Percentiles rank a stretch among this genome's conserved stretches.
Conservation (phyloP, 169 alveolate species). For the Babesia caballi region DNA sequence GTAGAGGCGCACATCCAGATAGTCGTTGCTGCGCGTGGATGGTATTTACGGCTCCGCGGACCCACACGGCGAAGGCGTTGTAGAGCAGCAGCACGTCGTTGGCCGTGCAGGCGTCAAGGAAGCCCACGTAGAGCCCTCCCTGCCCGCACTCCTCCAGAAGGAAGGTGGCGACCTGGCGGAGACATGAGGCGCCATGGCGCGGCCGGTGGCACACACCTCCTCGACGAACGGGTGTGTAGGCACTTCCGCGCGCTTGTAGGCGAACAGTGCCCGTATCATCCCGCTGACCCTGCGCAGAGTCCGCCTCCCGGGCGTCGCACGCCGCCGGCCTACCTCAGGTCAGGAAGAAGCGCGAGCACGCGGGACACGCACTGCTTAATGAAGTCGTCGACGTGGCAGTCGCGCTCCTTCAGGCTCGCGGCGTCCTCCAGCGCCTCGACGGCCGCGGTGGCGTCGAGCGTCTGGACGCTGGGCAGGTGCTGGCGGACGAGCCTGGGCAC, state of each 20-base stretch:
- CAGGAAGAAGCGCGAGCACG: conserved; percentile 48
- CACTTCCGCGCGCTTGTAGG: conserved; percentile 18
- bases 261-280: conserved; percentile 31
- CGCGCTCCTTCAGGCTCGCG: conserved; percentile 28
- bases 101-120: conserved; percentile 22
- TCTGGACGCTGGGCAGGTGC: conserved; percentile 28
- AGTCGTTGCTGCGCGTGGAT: conserved; percentile 14
- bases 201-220: conserved; percentile 22
- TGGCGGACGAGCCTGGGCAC: conserved; percentile 51
- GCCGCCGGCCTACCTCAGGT: conserved; percentile 34
- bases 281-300: conserved; percentile 28
- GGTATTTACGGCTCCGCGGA: neutral
- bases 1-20: neutral
- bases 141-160: conserved; percentile 28
- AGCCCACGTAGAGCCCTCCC: conserved; percentile 5
- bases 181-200: neutral
- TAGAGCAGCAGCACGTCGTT: conserved; percentile 57
- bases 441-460: conserved; percentile 15
- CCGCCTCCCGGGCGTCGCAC: neutral
- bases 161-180: conserved; percentile 25
- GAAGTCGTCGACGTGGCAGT: conserved; percentile 16
- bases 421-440: conserved; percentile 60
- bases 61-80: conserved; percentile 63
- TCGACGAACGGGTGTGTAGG: neutral
- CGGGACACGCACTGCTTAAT: conserved; percentile 43